phyloP scores from a whole-genome alignment of 176 grass and related monocot species.

The Urochloa ruziziensis region DNA sequence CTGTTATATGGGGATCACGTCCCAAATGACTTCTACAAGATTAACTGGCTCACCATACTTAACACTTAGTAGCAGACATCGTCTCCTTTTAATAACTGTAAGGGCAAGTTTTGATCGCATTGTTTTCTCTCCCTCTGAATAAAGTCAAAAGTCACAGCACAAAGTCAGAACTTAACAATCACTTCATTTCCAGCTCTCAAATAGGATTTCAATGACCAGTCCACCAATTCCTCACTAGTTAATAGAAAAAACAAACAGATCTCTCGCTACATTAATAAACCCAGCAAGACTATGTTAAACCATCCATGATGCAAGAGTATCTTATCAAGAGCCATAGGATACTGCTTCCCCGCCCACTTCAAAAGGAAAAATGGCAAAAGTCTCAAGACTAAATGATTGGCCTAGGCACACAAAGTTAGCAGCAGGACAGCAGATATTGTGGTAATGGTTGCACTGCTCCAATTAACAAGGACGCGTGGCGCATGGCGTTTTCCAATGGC shows the following conservation, averaged over 20 bases:
- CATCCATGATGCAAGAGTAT: conserved; percentile 24
- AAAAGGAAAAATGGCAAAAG: not conserved
- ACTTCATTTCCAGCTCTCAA: not conserved
- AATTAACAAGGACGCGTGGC: conserved; percentile 43
- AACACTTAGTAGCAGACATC: not conserved
- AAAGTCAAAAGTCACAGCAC: conserved; percentile 26
- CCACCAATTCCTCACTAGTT: not conserved
- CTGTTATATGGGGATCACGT: not conserved
- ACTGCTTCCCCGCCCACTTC: not conserved
- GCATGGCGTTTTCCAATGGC: conserved; percentile 69
- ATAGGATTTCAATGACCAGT: not conserved
- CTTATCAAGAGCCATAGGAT: conserved; percentile 20
- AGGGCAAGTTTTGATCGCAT: not conserved
- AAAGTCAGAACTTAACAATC: not conserved
- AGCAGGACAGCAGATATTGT: not conserved
- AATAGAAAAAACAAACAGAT: not conserved
- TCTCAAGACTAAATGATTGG: conserved; percentile 23
- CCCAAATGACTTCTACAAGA: not conserved
- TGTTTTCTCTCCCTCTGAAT: not conserved
- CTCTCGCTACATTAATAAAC: not conserved
- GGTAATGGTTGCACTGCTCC: not conserved
- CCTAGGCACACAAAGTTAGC: not conserved
- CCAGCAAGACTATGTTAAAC: not conserved
- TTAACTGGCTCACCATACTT: not conserved
- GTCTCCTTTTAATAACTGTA: not conserved